These are phyloP conservation scores for Bipolaris oryzae DNA, from an alignment of 2,329 filamentous ascomycete genomes.

Conservation along the genomic window DNA sequence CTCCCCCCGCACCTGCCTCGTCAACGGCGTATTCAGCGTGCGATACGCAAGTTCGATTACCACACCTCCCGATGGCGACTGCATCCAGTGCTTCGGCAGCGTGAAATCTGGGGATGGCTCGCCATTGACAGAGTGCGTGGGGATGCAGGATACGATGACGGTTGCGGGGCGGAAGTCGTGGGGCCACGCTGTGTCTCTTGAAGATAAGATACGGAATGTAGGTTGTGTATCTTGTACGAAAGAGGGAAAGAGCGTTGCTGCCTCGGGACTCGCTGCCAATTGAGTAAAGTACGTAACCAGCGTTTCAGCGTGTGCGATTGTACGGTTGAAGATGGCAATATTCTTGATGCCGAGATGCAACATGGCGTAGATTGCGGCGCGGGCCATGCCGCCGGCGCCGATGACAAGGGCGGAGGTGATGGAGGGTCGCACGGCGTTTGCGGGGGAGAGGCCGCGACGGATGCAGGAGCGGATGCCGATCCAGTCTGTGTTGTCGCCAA, in stretches of 20 bases:
- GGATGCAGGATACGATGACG: conserved; percentile 77
- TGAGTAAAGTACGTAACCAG: conserved; percentile 72
- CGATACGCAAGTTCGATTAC: conserved; percentile 76
- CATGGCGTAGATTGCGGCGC: conserved; percentile 78
- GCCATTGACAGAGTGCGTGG: conserved; percentile 68
- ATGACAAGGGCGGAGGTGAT: conserved; percentile 59
- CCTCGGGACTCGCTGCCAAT: conserved; percentile 40
- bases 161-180: conserved; percentile 66
- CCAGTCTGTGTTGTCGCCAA: conserved; percentile 83
- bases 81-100: conserved; percentile 71
- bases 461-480: conserved; percentile 77
- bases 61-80: conserved; percentile 76
- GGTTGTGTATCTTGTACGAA: conserved; percentile 42
- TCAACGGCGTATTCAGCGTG: conserved; percentile 71
- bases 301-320: conserved; percentile 65
- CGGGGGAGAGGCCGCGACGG: conserved; percentile 72
- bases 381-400: conserved; percentile 72
- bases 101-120: conserved; percentile 71
- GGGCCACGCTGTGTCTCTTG: conserved; percentile 68
- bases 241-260: conserved; percentile 29
- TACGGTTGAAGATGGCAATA: conserved; percentile 76
- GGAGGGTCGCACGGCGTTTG: conserved; percentile 62
- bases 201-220: conserved; percentile 63
- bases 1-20: conserved; percentile 68
- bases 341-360: conserved; percentile 78